Evolutionary conservation across 805 yeast genomes (phyloP).

Genomic region (Suhomyces xylopsoci): DNA sequence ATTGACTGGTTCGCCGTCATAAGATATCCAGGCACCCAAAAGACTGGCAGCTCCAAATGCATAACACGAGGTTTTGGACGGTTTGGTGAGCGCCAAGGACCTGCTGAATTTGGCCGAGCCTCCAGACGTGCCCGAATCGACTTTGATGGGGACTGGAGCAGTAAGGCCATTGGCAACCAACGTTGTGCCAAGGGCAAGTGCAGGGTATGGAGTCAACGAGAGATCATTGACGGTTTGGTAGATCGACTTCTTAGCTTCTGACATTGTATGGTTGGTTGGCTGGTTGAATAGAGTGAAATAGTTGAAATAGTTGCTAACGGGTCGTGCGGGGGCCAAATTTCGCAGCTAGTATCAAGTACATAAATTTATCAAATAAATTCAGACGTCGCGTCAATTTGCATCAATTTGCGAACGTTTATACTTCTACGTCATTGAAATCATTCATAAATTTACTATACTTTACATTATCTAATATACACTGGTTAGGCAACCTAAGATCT

Average conservation of each 20-base stretch:
- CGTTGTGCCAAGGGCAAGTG: slow-evolving; percentile 10
- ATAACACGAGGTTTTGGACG: slow-evolving; percentile 42
- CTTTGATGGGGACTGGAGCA: slow-evolving; percentile 1
- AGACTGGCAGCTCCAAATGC: slow-evolving; percentile 62
- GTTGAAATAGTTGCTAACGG: background rate
- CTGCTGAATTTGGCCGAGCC: slow-evolving; percentile 18
- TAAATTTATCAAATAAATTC: no score
- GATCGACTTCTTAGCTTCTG: slow-evolving; percentile 1
- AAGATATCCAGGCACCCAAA: slow-evolving; percentile 69
- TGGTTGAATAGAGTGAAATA: background rate
- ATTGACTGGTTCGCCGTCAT: slow-evolving; percentile 71
- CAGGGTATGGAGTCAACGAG: slow-evolving; percentile 10
- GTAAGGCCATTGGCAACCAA: slow-evolving; percentile 10
- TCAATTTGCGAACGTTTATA: no score
- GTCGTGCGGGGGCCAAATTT: background rate
- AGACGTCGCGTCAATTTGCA: no score
- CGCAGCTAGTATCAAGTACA: background rate
- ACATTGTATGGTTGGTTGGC: background rate
- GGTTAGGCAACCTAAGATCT: slow-evolving; percentile 29
- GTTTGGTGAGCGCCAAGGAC: slow-evolving; percentile 20
- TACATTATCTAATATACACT: slow-evolving; percentile 15
- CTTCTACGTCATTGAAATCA: no score
- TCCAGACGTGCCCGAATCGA: slow-evolving; percentile 14
- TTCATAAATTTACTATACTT: no score
- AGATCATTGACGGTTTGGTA: slow-evolving; percentile 5